Evolutionary conservation across 2,329 filamentous ascomycete genomes (phyloP), one percentile per base, ranked within the genome.

Genomic region (Emergomyces orientalis): DNA sequence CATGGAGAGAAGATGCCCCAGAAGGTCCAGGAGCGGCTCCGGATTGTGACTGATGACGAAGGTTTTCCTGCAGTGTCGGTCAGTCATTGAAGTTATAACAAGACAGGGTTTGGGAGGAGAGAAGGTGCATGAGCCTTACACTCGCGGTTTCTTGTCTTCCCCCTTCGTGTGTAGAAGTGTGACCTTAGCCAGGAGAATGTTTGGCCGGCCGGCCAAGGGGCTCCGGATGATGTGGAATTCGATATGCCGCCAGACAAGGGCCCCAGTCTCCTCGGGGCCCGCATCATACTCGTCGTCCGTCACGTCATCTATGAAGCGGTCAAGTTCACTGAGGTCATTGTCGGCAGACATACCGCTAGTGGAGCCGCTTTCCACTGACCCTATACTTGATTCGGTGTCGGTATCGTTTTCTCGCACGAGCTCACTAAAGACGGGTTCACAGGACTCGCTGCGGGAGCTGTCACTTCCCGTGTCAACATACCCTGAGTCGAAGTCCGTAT

Each of bases 1-100:
- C n/a, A 68, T 54, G 13, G 63, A 59, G 6, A 69, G 49, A 3
- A 69, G 63, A 43, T n/a, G n/a, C n/a, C n/a, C n/a, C n/a, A n/a
- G n/a, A n/a, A n/a, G n/a, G n/a, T n/a, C n/a, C n/a, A n/a, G n/a
- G n/a, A n/a, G n/a, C n/a, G n/a, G n/a, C n/a, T n/a, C n/a, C n/a
- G n/a, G n/a, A n/a, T n/a, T n/a, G 47, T 69, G 64, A 59, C 66
- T 34, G 27, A 68, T 63, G 14, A 65, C 45, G 62, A 67, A 68
- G 45, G 60, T 65, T 65, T 69, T 68, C n/a, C 67, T 69, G 37
- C 52, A 59, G n/a, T n/a, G 45, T 49, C 1, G 19, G 45, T 49
- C 19, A 49, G 30, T 62, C 3, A 6, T 37, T 55, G 66, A 47
- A 67, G 60, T 54, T 17, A 61, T 17, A 27, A 60, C 62, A 47